Evolutionary conservation across 108 stramenopile species (phyloP).

Genomic region (Skeletonema marinoi): DNA sequence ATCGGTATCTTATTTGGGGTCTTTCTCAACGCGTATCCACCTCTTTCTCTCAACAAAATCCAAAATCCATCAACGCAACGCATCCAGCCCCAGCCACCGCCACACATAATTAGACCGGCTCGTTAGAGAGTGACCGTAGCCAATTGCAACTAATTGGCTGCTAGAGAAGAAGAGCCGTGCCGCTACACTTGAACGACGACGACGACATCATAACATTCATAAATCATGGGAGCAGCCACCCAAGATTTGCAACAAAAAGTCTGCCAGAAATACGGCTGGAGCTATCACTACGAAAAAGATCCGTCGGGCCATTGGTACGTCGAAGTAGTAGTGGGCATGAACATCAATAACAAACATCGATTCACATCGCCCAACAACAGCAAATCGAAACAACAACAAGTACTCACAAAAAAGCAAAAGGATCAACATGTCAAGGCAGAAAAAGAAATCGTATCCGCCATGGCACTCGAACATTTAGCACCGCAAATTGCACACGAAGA

Average conservation of each 20-base stretch:
- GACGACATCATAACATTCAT: too few relatives aligned
- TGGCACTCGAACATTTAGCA: neutral
- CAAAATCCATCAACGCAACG: too few relatives aligned
- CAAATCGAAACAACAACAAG: neutral
- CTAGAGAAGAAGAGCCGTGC: too few relatives aligned
- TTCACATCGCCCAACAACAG: neutral
- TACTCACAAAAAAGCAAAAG: neutral
- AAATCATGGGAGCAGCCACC: neutral
- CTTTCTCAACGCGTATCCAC: too few relatives aligned
- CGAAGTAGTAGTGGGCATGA: slow-evolving; percentile 15
- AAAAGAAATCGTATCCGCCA: neutral
- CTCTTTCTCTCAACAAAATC: too few relatives aligned
- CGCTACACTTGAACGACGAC: too few relatives aligned
- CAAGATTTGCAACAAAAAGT: slow-evolving; percentile 29
- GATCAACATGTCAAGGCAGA: neutral
- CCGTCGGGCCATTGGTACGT: slow-evolving; percentile 8
- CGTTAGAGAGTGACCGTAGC: too few relatives aligned
- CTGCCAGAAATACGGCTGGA: slow-evolving; percentile 42
- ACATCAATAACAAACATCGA: neutral
- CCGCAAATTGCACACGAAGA: neutral
- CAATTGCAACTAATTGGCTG: too few relatives aligned
- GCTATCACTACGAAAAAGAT: slow-evolving; percentile 5
- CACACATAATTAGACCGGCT: too few relatives aligned
- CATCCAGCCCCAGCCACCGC: too few relatives aligned
- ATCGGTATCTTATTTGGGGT: too few relatives aligned